Percentiles rank a stretch among this genome's conserved stretches.
These are phyloP conservation scores for Arachis monticola DNA, from an alignment of 331 rosid genomes.

Conservation along the genomic window DNA sequence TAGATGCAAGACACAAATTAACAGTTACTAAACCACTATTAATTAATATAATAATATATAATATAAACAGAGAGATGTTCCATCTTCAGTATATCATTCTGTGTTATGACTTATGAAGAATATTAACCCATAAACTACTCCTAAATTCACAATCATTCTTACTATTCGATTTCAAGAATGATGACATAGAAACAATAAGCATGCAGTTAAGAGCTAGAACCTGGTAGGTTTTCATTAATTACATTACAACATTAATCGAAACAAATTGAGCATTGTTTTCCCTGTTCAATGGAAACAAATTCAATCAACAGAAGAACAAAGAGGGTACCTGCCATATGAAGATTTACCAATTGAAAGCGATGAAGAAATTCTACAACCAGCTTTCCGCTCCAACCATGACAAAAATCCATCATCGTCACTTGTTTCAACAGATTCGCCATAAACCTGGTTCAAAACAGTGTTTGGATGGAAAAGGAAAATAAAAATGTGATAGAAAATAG, in stretches of 20 bases:
- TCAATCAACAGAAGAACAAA: background rate
- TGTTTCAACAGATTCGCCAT: slow-evolving; percentile 29
- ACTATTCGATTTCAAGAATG: background rate
- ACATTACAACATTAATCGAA: background rate
- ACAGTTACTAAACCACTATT: background rate
- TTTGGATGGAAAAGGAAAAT: background rate
- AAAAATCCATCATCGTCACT: slow-evolving; percentile 48
- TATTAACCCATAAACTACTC: slow-evolving; percentile 2
- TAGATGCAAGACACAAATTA: slow-evolving; percentile 30
- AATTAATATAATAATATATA: background rate
- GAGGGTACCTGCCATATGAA: slow-evolving; percentile 54
- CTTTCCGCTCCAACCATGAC: slow-evolving; percentile 77
- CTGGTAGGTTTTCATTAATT: background rate
- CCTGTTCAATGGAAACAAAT: background rate
- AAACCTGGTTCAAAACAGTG: slow-evolving; percentile 30
- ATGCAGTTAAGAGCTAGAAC: background rate
- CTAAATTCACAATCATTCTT: background rate
- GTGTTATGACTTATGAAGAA: background rate
- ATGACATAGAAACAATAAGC: slow-evolving; percentile 6
- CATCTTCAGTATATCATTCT: background rate
- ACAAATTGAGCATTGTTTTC: background rate
- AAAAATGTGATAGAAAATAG: background rate
- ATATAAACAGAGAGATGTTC: background rate
- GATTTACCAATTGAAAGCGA: slow-evolving; percentile 69
- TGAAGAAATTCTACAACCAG: slow-evolving; percentile 58